phyloP scores from a whole-genome alignment of 1,139 yeast species.

The Meyerozyma guilliermondii region DNA sequence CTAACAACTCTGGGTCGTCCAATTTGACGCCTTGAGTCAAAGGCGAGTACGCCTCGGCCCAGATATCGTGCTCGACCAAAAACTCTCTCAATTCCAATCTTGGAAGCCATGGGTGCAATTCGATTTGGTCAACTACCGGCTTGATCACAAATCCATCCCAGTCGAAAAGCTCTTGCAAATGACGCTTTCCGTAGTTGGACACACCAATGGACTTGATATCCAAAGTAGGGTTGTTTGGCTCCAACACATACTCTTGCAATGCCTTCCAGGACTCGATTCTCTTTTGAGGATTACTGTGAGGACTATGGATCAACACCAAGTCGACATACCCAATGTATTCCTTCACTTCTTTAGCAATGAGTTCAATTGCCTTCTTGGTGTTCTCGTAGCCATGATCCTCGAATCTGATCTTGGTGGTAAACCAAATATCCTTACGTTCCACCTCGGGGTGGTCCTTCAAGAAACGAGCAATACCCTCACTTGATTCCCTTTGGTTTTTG shows the following conservation, averaged over 20 bases:
- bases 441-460: constrained; percentile 33
- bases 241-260: constrained; percentile 28
- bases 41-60: constrained; percentile 65
- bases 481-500: constrained; percentile 49
- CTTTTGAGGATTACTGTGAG: constrained; percentile 22
- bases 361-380: constrained; percentile 49
- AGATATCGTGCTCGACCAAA: constrained; percentile 17
- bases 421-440: constrained; percentile 28
- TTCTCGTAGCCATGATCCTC: constrained; percentile 54
- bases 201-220: constrained; percentile 38
- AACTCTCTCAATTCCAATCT: constrained; percentile 32
- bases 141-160: constrained; percentile 31
- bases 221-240: constrained; percentile 24
- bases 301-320: constrained; percentile 33
- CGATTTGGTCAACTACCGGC: constrained; percentile 50
- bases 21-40: constrained; percentile 57
- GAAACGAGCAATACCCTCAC: constrained; percentile 44
- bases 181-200: constrained; percentile 34
- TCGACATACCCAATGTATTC: constrained; percentile 42
- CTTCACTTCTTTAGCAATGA: constrained; percentile 26
- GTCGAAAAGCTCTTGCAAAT: constrained; percentile 30
- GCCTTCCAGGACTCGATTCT: constrained; percentile 38
- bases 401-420: constrained; percentile 59
- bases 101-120: constrained; percentile 49
- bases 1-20: constrained; percentile 43